Percentiles rank a stretch among this genome's conserved stretches.
phyloP scores from a whole-genome alignment of 1,139 yeast genomes.

The Hyphopichia buzzinii region DNA sequence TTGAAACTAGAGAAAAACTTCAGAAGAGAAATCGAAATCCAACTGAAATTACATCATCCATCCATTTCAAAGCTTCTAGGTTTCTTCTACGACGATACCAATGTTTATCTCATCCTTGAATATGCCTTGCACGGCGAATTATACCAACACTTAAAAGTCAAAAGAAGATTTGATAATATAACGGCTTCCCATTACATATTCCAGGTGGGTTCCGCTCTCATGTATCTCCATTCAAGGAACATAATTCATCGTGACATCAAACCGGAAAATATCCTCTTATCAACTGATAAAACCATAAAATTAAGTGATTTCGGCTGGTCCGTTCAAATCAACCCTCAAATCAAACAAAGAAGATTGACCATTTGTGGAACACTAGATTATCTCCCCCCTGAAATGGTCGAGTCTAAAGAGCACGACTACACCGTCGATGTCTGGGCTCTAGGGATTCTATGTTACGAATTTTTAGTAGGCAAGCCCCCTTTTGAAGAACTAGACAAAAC shows the following conservation, averaged over 20 bases:
- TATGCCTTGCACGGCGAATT: conserved; percentile 86
- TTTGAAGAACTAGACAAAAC: conserved; percentile 78
- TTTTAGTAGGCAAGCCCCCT: conserved; percentile 86
- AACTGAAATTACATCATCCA: conserved; percentile 70
- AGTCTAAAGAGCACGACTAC: conserved; percentile 73
- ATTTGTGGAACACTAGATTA: conserved; percentile 96
- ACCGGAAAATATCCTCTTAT: conserved; percentile 84
- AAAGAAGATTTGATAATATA: conserved; percentile 66
- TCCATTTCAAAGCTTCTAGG: conserved; percentile 81
- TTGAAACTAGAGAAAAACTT: conserved; percentile 85
- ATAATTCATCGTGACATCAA: conserved; percentile 90
- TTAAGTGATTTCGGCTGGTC: conserved; percentile 98
- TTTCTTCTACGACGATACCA: conserved; percentile 74
- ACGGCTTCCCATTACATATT: conserved; percentile 75
- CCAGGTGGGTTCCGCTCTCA: conserved; percentile 79
- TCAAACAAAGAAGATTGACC: conserved; percentile 60
- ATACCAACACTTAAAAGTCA: conserved; percentile 65
- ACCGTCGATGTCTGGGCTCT: conserved; percentile 91
- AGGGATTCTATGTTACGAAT: conserved; percentile 83
- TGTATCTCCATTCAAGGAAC: conserved; percentile 71
- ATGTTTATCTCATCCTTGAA: conserved; percentile 82
- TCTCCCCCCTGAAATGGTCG: conserved; percentile 94
- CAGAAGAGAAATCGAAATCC: conserved; percentile 89
- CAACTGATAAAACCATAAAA: conserved; percentile 69
- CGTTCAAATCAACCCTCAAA: conserved; percentile 35